phyloP scores from a whole-genome alignment of 345 rosid species.

The Syzygium jambos region DNA sequence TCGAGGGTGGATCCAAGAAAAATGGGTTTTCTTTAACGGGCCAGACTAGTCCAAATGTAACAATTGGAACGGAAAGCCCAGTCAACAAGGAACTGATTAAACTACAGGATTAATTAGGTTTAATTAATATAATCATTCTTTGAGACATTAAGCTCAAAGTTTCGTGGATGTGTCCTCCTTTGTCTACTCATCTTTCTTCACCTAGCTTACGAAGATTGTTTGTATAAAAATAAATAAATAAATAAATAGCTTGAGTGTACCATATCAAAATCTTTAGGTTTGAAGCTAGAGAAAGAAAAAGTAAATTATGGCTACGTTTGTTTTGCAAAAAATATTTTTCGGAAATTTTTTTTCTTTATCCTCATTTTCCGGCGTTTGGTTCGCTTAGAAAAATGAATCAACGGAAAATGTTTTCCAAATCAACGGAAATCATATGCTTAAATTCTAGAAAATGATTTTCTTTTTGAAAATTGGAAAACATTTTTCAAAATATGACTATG shows the following conservation, averaged over 20 bases:
- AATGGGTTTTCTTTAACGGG: background rate
- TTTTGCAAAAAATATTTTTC: too few species aligned
- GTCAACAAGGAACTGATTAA: background rate
- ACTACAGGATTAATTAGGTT: background rate
- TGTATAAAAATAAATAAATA: background rate
- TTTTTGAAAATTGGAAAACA: too few species aligned
- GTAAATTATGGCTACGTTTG: background rate
- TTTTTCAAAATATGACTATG: too few species aligned
- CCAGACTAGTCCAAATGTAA: background rate
- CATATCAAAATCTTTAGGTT: background rate
- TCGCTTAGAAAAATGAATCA: too few species aligned
- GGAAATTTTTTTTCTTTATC: too few species aligned
- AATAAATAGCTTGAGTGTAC: background rate
- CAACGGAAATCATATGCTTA: too few species aligned
- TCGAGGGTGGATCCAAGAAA: background rate
- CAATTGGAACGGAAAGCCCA: background rate
- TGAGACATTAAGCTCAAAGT: background rate
- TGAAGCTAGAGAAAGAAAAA: background rate
- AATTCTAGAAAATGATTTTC: too few species aligned
- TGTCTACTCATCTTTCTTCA: background rate
- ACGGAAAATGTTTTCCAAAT: too few species aligned
- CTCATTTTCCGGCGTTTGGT: too few species aligned
- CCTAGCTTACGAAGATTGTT: background rate
- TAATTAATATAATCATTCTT: background rate
- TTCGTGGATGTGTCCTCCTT: background rate